Base-by-base conservation (phyloP, 257 asterid genomes). In the Solanum paucissectum region DNA sequence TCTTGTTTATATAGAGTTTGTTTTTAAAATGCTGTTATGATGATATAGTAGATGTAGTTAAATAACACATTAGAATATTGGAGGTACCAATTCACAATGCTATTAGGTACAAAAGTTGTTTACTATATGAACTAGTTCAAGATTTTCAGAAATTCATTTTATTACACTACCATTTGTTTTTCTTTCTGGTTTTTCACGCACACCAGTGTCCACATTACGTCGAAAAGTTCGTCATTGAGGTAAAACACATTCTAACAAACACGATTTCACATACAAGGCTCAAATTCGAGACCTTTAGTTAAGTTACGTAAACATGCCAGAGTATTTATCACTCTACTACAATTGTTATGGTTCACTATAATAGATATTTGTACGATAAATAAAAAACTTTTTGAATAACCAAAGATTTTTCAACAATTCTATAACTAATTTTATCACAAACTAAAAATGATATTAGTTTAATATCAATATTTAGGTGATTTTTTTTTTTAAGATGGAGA, bases 271-370 rank as follows among this genome's bases (percentile, higher is more conserved):
- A 66, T 25, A 0, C 2, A 25, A 66, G 73, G 1, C 20, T 66
- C 5, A 1, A 66, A 66, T 12, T 12, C 0, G 4, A 27, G 21
- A 27, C 21, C 36, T 68, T 32, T 68, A 6, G 2, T 12, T 68
- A 69, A 32, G 0, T n/a, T n/a, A 0, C 7, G 10, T 64, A 1
- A 25, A n/a, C 75, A 29, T 18, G 4, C 0, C 0, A 33, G 0
- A 0, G 2, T 32, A 8, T 0, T 33, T 33, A 16, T 0, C 12
- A 3, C 4, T 33, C 12, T 11, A 71, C 13, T 11, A 16, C 25
- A 33, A 33, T 1, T 9, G 1, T 71, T n/a, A 5, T 62, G 7
- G 40, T 29, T 66, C 21, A 11, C 14, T 62, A 18, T 1, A 0
- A 33, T 33, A 72, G 14, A 2, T 72, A 18, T 4, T 72, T 72